Conservation (phyloP, 1,284 basidiomycete species). For the Lentinula novae-zelandiae region DNA sequence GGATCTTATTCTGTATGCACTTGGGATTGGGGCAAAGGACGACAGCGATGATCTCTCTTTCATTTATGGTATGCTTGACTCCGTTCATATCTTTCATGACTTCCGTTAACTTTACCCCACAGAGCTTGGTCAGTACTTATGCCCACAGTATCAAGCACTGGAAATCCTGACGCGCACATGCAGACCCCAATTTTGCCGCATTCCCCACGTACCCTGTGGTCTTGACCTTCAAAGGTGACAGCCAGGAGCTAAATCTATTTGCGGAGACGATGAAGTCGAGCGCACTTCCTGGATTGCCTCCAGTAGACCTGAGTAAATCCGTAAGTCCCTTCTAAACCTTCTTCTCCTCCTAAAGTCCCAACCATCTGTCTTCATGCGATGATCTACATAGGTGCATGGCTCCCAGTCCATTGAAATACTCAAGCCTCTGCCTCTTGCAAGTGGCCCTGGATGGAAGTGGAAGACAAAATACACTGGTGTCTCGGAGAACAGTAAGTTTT, state of each 20-base stretch:
- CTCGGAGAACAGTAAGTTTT: slow-evolving; percentile 70
- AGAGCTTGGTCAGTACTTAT: background rate
- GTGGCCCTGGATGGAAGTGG: slow-evolving; percentile 66
- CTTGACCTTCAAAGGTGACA: slow-evolving; percentile 52
- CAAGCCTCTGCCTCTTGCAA: slow-evolving; percentile 62
- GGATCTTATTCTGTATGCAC: slow-evolving; percentile 64
- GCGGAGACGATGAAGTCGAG: slow-evolving; percentile 39
- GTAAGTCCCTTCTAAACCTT: slow-evolving; percentile 34
- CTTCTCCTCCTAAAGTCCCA: background rate
- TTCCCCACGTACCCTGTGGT: slow-evolving; percentile 33
- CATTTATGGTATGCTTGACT: slow-evolving; percentile 51
- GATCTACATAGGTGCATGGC: slow-evolving; percentile 55
- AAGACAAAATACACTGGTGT: slow-evolving; percentile 58
- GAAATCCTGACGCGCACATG: slow-evolving; percentile 4
- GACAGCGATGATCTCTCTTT: slow-evolving; percentile 48
- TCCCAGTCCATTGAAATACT: slow-evolving; percentile 72
- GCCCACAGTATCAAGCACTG: background rate
- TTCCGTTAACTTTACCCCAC: background rate
- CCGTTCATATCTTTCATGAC: background rate
- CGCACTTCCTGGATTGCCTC: slow-evolving; percentile 56
- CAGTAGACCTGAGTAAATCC: slow-evolving; percentile 59
- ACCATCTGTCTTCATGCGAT: background rate
- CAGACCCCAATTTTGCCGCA: slow-evolving; percentile 22
- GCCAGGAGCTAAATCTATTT: slow-evolving; percentile 66
- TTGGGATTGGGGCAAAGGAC: slow-evolving; percentile 68